A percentile compares a stretch with the other conserved stretches of the same genome.
Conservation (phyloP, 352 stramenopile species). For the Phytopythium delawarense region DNA sequence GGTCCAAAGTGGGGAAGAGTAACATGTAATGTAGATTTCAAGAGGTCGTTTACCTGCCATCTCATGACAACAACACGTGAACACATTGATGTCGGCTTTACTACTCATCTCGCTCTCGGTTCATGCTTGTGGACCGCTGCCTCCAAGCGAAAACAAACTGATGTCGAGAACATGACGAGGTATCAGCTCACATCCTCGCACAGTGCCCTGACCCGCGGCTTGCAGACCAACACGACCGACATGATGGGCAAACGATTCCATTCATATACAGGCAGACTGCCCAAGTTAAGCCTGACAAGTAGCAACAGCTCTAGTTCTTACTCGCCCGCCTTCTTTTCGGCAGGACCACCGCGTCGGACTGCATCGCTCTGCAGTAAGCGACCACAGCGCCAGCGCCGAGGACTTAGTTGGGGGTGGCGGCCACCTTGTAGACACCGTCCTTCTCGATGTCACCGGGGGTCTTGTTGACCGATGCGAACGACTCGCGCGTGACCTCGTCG, state of each 20-base stretch:
- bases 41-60: no score
- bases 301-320: neutral
- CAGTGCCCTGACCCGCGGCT: no score
- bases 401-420: neutral
- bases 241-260: neutral
- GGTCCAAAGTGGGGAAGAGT: neutral
- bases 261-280: neutral
- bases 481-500: conserved; percentile 1
- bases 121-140: no score
- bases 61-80: no score
- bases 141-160: no score
- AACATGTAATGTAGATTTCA: neutral
- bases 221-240: neutral
- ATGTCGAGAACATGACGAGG: no score
- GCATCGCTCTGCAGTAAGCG: neutral
- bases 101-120: no score
- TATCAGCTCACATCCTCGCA: no score
- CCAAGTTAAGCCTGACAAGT: neutral
- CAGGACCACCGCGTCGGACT: neutral
- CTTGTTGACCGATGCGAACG: neutral
- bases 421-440: neutral
- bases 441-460: neutral
- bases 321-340: neutral
- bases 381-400: neutral
- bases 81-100: no score